Evolutionary conservation across 192 early-diverging fungal species (phyloP), one percentile per base, ranked within the genome.

Genomic region (Spinellus fusiger): DNA sequence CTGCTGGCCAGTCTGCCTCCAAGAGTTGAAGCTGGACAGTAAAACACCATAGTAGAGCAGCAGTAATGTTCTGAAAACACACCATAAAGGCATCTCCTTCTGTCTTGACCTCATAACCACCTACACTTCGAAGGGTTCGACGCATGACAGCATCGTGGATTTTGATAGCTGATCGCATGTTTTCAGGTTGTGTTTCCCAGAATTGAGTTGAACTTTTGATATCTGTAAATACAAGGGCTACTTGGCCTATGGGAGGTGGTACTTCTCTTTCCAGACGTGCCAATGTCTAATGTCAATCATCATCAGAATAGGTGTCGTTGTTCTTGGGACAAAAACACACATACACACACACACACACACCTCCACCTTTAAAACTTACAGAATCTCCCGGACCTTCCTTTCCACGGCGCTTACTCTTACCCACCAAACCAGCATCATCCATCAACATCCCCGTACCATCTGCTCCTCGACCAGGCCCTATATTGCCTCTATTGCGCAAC

Each of bases 81-180:
- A 91, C 90, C 89, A 96, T 96, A 61, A 96, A 90, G 15, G 91
- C 91, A 62, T 96, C 93, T 54, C 93, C 93, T 75, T 96, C 93
- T 2, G 91, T 96, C 64, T 96, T 96, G 48, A 96, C 93, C 66
- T 96, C 93, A 61, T 96, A 96, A 34, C 93, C 93, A 31, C 92
- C 90, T 46, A 88, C 86, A 33, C 82, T 83, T 37, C 89, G 84
- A 34, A 96, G 71, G 49, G 87, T 80, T 46, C 89, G 82, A 16
- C 93, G 80, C 90, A 96, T 92, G 5, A 89, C 80, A 34, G 73
- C 59, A 59, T 93, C 90, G 70, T 96, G 93, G 15, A 87, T 81
- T 69, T 92, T 89, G 71, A 94, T 90, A 1, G 93, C 91, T 49
- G 83, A 79, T 32, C 86, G 79, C 93, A 96, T 96, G 1, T 90